Percentiles rank a stretch among this genome's conserved stretches.
These are phyloP conservation scores for Waltergamsia citrina DNA, from an alignment of 2,329 filamentous ascomycete genomes.

Conservation along the genomic window DNA sequence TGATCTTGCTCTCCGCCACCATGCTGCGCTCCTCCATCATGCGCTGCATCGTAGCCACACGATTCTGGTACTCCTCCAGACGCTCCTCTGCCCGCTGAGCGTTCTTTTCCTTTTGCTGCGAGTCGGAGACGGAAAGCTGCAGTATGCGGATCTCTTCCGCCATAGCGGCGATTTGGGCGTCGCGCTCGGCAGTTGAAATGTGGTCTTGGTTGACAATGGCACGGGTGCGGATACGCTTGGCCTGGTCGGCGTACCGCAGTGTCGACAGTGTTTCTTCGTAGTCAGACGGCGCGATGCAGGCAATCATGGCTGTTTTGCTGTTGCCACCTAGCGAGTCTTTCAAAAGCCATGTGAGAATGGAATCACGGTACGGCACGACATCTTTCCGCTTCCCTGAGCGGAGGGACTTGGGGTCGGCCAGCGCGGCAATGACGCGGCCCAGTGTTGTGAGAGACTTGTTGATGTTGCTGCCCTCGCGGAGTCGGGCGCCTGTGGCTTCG, in stretches of 20 bases:
- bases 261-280: conserved; percentile 97
- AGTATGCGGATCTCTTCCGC: conserved; percentile 83
- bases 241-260: conserved; percentile 92
- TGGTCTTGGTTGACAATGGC: conserved; percentile 95
- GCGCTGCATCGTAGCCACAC: conserved; percentile 82
- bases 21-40: conserved; percentile 92
- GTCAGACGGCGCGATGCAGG: conserved; percentile 88
- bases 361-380: conserved; percentile 88
- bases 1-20: conserved; percentile 89
- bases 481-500: conserved; percentile 81
- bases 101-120: conserved; percentile 61
- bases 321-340: conserved; percentile 96
- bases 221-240: conserved; percentile 90
- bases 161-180: conserved; percentile 92
- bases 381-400: conserved; percentile 47
- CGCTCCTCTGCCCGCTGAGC: conserved; percentile 70
- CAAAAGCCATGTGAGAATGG: conserved; percentile 72
- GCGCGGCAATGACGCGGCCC: conserved; percentile 87
- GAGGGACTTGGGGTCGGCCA: conserved; percentile 59
- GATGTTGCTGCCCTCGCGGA: conserved; percentile 95
- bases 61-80: conserved; percentile 88
- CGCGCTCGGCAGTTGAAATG: conserved; percentile 83
- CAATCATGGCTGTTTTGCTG: conserved; percentile 98
- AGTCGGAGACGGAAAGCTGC: conserved; percentile 65
- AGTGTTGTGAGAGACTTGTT: conserved; percentile 97